Evolutionary conservation across 2,329 filamentous ascomycete genomes (phyloP), one percentile per base, ranked within the genome.

Genomic region (Arthrobotrys musiformis): DNA sequence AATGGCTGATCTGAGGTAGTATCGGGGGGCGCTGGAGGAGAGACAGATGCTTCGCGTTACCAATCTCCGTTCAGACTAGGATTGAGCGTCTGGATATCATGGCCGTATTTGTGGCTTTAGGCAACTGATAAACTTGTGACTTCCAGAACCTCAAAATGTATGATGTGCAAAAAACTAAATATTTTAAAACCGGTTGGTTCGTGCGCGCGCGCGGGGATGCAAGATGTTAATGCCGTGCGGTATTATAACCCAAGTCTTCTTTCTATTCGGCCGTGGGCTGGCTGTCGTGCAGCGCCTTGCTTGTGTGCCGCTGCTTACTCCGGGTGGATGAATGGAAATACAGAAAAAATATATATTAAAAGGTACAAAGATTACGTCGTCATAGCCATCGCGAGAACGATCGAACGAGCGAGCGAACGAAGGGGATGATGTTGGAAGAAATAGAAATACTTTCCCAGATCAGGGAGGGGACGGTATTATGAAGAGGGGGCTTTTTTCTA

Each of bases 1-100:
- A 61, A 60, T 60, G 73, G 73, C 60, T 70, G 66, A 70, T 77
- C 40, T 58, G 52, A 70, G 73, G 73, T 77, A 61, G 73, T 77
- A 77, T 77, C 60, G 26, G 73, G 26, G 73, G 64, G 48, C 63
- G 73, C 72, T 58, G 50, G 28, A 30, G 37, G 54, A 40, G 60
- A 70, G 64, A 77, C 66, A 66, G 40, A 33, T 60, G 63, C 33
- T 64, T 73, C 61, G 69, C 69, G 69, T 73, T 73, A 58, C 69
- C 69, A 67, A 67, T 73, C 42, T 73, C 69, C 69, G 69, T 73
- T 60, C 61, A 54, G 46, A 61, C 61, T 46, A 73, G 69, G 69
- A 61, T 44, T 24, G 33, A 70, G 56, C 54, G 54, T 42, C 19
- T 48, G 67, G 44, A 72, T 72, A 72, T 58, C 68, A 72, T 64